phyloP scores from a whole-genome alignment of 768 basidiomycete species.

The Rubroboletus pulcherrimus region DNA sequence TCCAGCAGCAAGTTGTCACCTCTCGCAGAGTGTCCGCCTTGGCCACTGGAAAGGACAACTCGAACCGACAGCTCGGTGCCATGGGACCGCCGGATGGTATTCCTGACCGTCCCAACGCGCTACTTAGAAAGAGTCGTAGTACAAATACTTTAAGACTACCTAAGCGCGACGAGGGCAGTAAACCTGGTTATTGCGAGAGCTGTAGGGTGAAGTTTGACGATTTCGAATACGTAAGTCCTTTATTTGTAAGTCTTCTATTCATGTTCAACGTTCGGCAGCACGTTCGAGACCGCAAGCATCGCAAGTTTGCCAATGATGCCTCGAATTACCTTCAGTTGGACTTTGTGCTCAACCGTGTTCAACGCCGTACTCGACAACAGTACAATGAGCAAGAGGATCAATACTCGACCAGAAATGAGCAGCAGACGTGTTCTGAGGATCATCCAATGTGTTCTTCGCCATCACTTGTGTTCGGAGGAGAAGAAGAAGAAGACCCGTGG shows the following conservation, averaged over 20 bases:
- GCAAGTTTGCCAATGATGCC: constrained; percentile 74
- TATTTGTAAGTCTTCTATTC: background rate
- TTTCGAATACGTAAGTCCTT: constrained; percentile 62
- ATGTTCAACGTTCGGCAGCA: constrained; percentile 49
- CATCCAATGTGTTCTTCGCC: constrained; percentile 24
- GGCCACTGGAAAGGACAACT: constrained; percentile 25
- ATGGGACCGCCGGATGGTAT: constrained; percentile 72
- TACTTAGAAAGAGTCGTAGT: constrained; percentile 72
- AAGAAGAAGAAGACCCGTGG: constrained; percentile 24
- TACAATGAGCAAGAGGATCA: constrained; percentile 26
- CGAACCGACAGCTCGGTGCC: constrained; percentile 27
- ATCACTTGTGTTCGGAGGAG: background rate
- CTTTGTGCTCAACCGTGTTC: constrained; percentile 60
- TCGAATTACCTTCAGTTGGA: constrained; percentile 81
- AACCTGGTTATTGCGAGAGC: constrained; percentile 97
- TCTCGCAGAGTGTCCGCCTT: constrained; percentile 47
- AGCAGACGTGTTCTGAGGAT: constrained; percentile 16
- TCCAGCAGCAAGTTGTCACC: constrained; percentile 65
- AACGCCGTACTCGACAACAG: constrained; percentile 37
- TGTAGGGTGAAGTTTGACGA: constrained; percentile 88
- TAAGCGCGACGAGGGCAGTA: constrained; percentile 79
- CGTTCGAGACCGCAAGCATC: constrained; percentile 65
- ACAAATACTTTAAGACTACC: constrained; percentile 74
- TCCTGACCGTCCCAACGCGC: constrained; percentile 46
- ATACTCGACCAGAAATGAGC: constrained; percentile 7